These are phyloP conservation scores for Fusarium udum DNA, from an alignment of 2,329 filamentous ascomycete species.

Conservation along the genomic window DNA sequence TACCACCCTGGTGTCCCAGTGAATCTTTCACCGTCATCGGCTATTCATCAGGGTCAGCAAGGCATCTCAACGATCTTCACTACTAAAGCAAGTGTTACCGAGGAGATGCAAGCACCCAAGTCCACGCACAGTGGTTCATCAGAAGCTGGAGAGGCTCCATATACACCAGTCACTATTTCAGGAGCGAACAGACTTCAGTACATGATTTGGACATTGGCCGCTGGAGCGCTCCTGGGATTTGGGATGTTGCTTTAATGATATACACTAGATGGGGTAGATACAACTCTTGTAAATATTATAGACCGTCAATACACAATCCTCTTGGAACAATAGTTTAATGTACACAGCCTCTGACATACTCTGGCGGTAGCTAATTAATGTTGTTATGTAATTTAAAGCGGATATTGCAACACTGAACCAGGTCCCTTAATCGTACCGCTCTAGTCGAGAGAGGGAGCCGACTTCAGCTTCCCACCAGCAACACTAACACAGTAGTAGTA, in stretches of 20 bases:
- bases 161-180: neutral
- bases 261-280: accelerated
- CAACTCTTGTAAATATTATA: neutral
- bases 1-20: neutral
- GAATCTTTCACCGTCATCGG: no score
- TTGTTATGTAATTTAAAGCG: accelerated
- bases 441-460: neutral
- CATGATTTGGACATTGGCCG: neutral
- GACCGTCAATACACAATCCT: neutral
- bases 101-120: neutral
- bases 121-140: neutral
- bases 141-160: neutral
- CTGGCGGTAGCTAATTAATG: neutral
- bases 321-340: accelerated
- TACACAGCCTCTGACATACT: accelerated
- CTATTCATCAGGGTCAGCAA: no score
- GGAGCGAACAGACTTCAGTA: neutral
- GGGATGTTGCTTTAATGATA: neutral
- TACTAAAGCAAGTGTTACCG: neutral
- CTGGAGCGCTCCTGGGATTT: neutral
- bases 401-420: accelerated
- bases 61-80: neutral
- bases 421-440: accelerated
- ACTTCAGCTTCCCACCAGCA: neutral
- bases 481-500: neutral